A percentile compares a stretch with the other conserved stretches of the same genome.
These are phyloP conservation scores for Arthroderma uncinatum DNA, from an alignment of 2,329 filamentous ascomycete species.

Conservation along the genomic window DNA sequence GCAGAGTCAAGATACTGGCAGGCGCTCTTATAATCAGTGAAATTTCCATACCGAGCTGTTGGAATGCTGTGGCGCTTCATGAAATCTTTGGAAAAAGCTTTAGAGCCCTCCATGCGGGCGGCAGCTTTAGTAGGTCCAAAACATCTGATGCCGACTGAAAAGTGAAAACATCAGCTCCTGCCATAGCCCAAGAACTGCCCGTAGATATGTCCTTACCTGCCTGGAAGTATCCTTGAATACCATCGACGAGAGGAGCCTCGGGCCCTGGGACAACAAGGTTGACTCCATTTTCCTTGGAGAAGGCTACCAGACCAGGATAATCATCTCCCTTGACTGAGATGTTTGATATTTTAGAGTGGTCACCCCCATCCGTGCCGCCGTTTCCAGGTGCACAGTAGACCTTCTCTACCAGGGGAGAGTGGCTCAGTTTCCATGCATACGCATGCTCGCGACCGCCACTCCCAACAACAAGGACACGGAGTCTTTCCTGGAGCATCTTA, in stretches of 20 bases:
- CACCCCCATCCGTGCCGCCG: conserved; percentile 64
- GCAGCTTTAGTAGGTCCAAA: conserved; percentile 81
- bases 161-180: background rate
- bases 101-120: conserved; percentile 87
- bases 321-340: conserved; percentile 61
- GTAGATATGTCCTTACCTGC: conserved; percentile 29
- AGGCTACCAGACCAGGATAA: conserved; percentile 63
- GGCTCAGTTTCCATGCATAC: conserved; percentile 82
- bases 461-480: conserved; percentile 75
- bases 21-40: conserved; percentile 63
- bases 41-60: conserved; percentile 84
- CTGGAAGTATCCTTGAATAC: conserved; percentile 74
- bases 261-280: conserved; percentile 84
- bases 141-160: conserved; percentile 56
- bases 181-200: background rate
- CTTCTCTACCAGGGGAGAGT: conserved; percentile 65
- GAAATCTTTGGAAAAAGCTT: conserved; percentile 95
- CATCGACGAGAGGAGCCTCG: conserved; percentile 85
- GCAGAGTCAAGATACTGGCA: conserved; percentile 61
- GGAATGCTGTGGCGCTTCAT: conserved; percentile 87
- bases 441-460: conserved; percentile 93
- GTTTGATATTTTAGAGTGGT: conserved; percentile 58
- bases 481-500: conserved; percentile 35
- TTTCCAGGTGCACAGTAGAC: conserved; percentile 66
- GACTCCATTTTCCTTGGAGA: conserved; percentile 61